A percentile compares a stretch with the other conserved stretches of the same genome.
These are phyloP conservation scores for Colletotrichum caudatum DNA, from an alignment of 2,329 filamentous ascomycete genomes.

Conservation along the genomic window DNA sequence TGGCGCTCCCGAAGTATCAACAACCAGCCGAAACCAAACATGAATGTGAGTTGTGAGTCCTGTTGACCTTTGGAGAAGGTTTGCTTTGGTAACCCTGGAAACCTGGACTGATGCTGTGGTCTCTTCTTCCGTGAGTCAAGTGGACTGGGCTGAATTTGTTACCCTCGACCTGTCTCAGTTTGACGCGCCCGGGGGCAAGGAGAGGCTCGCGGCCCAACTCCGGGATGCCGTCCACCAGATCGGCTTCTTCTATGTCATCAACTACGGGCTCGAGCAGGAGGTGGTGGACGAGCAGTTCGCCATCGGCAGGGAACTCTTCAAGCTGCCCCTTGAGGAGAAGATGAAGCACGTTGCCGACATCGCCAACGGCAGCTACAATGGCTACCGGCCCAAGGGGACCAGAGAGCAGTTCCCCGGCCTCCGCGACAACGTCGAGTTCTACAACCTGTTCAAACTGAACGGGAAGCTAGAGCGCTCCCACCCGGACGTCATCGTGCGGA, in stretches of 20 bases:
- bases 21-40: background rate
- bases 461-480: background rate
- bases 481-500: background rate
- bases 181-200: background rate
- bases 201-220: background rate
- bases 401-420: background rate
- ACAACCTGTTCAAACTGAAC: background rate
- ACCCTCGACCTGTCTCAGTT: background rate
- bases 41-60: background rate
- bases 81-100: background rate
- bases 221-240: background rate
- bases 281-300: background rate
- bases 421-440: background rate
- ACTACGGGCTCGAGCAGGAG: background rate
- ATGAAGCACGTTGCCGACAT: background rate
- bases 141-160: background rate
- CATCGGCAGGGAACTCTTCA: background rate
- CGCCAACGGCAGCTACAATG: background rate
- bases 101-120: background rate
- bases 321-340: background rate
- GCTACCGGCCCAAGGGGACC: background rate
- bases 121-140: background rate
- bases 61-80: background rate
- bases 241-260: background rate
- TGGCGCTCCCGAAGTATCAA: background rate